Evolutionary conservation across 306 rosid genomes (phyloP).

Genomic region (Acacia crassicarpa): DNA sequence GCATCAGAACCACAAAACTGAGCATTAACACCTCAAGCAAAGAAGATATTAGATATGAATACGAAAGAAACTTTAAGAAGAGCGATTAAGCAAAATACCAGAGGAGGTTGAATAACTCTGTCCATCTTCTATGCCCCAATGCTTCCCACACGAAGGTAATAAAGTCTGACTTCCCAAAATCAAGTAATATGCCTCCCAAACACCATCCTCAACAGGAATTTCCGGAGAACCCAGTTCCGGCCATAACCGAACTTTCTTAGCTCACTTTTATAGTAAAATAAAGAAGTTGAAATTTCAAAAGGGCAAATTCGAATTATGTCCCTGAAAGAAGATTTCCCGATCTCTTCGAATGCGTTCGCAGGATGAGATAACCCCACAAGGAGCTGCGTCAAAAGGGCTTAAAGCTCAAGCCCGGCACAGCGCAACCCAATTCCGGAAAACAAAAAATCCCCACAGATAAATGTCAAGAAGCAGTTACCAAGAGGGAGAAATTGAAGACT

Average conservation of each 20-base stretch:
- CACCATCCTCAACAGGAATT: slow-evolving; percentile 44
- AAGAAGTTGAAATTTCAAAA: not conserved
- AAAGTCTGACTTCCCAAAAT: slow-evolving; percentile 34
- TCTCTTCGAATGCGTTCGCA: slow-evolving; percentile 18
- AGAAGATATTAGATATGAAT: slow-evolving; percentile 26
- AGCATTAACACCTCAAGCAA: slow-evolving; percentile 14
- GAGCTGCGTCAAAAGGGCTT: slow-evolving; percentile 14
- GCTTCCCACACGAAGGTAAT: slow-evolving; percentile 30
- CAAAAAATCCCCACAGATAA: slow-evolving; percentile 30
- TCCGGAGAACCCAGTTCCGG: slow-evolving; percentile 32
- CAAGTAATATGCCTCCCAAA: slow-evolving; percentile 32
- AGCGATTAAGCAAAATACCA: slow-evolving; percentile 51
- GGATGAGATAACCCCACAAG: not conserved
- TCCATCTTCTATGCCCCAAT: slow-evolving; percentile 55
- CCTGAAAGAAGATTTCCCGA: not conserved
- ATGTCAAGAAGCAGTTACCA: slow-evolving; percentile 30
- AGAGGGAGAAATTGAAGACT: slow-evolving; percentile 27
- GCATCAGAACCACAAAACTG: not conserved
- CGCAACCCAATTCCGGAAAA: slow-evolving; percentile 34
- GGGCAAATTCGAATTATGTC: slow-evolving; percentile 11
- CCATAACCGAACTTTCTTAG: slow-evolving; percentile 19
- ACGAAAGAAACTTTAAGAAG: not conserved
- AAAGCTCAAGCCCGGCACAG: slow-evolving; percentile 20
- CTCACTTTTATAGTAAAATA: not conserved
- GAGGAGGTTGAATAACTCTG: slow-evolving; percentile 81